Base-by-base conservation (phyloP, 208 protist species). In the Trypanosoma cruzi region DNA sequence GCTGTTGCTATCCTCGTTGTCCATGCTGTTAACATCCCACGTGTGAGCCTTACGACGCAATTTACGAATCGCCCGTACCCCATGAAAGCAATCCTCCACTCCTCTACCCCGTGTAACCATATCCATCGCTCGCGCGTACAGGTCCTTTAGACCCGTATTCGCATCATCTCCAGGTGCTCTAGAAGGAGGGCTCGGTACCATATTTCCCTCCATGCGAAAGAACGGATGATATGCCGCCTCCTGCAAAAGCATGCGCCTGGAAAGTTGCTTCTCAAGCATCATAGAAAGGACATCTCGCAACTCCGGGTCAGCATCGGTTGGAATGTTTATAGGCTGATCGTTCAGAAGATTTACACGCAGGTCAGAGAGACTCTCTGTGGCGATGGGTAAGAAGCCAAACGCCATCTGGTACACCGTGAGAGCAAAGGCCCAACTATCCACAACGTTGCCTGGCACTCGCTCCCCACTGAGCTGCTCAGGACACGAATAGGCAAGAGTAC, bases 351-450 rank as follows among this genome's bases (percentile, higher is more conserved):
- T 62, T 3, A 65, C 20, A 14, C 75, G 72, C 0, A 85, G 29
- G 0, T 31, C 44, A 20, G 16, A 18, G 32, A 74, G 34, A 44
- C 46, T 75, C 1, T 64, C 37, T 40, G 58, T 62, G 4, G 29
- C 49, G 48, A 82, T 80, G 22, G 94, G 91, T 24, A 97, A 70
- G 28, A 49, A 64, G 29, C 88, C 88, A 67, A 78, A 90, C 7
- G 87, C 73, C 60, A 93, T 75, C 71, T 93, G 73, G 65, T 85
- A 98, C 24, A 98, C 66, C 16, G 94, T 97, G 58, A 98, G 75
- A 13, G 92, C 94, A 52, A 97, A 91, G 16, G 90, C 80, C 94
- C 94, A 98, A 67, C 91, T 94, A 75, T 98, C 94, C 37, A 81
- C 84, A 14, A 92, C 83, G 8, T 89, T 78, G 29, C 90, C 92